Evolutionary conservation across 2,329 filamentous ascomycete species (phyloP).

Genomic region (Talaromyces sp.): DNA sequence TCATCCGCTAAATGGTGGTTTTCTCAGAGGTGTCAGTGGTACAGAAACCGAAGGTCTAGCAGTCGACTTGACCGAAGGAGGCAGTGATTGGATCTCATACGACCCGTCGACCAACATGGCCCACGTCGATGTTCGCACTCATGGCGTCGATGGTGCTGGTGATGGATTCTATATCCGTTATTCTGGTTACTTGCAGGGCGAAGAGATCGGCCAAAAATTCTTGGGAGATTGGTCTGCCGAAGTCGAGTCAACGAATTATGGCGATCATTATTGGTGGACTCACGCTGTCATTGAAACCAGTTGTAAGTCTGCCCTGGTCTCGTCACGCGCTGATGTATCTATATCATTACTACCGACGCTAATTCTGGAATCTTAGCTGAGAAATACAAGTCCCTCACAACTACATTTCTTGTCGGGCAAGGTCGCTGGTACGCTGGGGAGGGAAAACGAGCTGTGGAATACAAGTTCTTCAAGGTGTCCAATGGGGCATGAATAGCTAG

Average conservation of each 20-base stretch:
- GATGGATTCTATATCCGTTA: not conserved
- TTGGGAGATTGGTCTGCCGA: not conserved
- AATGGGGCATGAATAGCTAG: constrained; percentile 35
- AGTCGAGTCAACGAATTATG: not conserved
- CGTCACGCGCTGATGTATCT: not conserved
- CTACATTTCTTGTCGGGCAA: not conserved
- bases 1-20: not conserved
- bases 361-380: not conserved
- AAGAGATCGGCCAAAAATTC: not conserved
- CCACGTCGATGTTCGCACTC: not conserved
- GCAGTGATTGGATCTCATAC: not conserved
- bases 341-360: not conserved
- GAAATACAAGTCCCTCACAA: not conserved
- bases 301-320: not conserved
- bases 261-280: not conserved
- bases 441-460: not conserved
- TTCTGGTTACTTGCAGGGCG: not conserved
- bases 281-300: not conserved
- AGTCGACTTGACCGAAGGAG: not conserved
- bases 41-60: not conserved
- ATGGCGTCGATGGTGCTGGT: not conserved
- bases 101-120: not conserved
- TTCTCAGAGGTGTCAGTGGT: not conserved
- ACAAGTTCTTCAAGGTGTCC: not conserved
- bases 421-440: not conserved